Evolutionary conservation across 148 eudicot genomes (phyloP).

Genomic region (Camellia lanceoleosa): DNA sequence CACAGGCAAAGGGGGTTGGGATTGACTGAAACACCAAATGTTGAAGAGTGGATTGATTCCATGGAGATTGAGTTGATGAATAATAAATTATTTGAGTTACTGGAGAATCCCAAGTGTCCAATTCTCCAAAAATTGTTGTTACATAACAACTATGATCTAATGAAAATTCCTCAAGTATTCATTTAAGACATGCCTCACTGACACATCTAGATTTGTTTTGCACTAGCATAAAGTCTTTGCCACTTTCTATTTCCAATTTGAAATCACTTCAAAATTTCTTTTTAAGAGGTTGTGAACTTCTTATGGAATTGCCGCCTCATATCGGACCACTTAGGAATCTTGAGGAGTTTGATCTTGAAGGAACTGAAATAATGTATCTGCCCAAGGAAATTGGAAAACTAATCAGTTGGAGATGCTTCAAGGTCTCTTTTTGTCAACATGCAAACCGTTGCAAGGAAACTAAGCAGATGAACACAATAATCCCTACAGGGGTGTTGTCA

Average conservation of each 20-base stretch:
- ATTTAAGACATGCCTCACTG: neutral
- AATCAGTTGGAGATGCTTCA: neutral
- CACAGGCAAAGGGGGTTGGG: neutral
- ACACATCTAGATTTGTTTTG: neutral
- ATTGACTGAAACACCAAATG: neutral
- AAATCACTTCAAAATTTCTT: neutral
- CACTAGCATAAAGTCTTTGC: conserved; percentile 13
- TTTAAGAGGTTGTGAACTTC: conserved; percentile 1
- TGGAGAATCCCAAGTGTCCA: neutral
- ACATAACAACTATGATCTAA: neutral
- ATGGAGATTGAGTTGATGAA: neutral
- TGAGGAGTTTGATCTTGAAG: conserved; percentile 13
- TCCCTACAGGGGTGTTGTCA: neutral
- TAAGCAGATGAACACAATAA: neutral
- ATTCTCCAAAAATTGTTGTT: neutral
- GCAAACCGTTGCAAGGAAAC: neutral
- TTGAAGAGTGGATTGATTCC: neutral
- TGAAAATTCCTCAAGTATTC: neutral
- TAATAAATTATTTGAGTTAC: neutral
- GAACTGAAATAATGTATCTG: conserved; percentile 1
- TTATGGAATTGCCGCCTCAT: conserved; percentile 12
- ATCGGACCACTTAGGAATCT: conserved; percentile 6
- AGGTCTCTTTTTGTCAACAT: neutral
- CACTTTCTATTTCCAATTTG: conserved; percentile 12
- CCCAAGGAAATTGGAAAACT: neutral